phyloP scores from a whole-genome alignment of 805 yeast genomes.

The Candida andamanensis region DNA sequence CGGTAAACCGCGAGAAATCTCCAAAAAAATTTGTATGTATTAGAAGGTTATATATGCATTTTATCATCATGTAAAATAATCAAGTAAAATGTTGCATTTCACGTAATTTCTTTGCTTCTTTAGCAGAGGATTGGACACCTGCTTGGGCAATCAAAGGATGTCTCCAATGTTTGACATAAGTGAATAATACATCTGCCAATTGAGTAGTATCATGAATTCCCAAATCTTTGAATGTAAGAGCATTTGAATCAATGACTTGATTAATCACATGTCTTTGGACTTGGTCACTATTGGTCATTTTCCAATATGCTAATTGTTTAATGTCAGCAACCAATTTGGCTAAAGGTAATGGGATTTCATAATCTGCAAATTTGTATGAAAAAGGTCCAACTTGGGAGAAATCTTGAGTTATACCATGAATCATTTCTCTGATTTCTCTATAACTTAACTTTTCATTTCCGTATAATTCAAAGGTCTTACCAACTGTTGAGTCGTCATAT shows the following conservation, averaged over 20 bases:
- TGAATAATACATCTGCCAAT: slow-evolving; percentile 41
- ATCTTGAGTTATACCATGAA: slow-evolving; percentile 56
- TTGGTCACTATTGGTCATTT: slow-evolving; percentile 61
- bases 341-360: slow-evolving; percentile 39
- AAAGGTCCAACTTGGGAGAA: slow-evolving; percentile 42
- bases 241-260: slow-evolving; percentile 57
- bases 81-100: slow-evolving; percentile 41
- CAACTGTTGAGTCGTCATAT: slow-evolving; percentile 74
- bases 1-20: neutral
- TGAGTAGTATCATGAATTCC: slow-evolving; percentile 48
- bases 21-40: neutral
- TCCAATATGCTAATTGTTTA: slow-evolving; percentile 42
- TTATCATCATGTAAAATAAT: no score
- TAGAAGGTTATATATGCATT: no score
- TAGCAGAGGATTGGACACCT: slow-evolving; percentile 34
- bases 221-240: slow-evolving; percentile 63
- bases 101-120: slow-evolving; percentile 39
- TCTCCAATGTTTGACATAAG: slow-evolving; percentile 46
- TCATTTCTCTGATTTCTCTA: slow-evolving; percentile 63
- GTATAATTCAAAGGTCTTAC: slow-evolving; percentile 66
- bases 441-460: slow-evolving; percentile 66
- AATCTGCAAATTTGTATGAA: slow-evolving; percentile 39
- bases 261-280: slow-evolving; percentile 66
- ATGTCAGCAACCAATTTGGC: slow-evolving; percentile 42
- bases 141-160: slow-evolving; percentile 45